Conservation (phyloP, 2,329 filamentous ascomycete species). For the Pseudohalonectria lignicola region DNA sequence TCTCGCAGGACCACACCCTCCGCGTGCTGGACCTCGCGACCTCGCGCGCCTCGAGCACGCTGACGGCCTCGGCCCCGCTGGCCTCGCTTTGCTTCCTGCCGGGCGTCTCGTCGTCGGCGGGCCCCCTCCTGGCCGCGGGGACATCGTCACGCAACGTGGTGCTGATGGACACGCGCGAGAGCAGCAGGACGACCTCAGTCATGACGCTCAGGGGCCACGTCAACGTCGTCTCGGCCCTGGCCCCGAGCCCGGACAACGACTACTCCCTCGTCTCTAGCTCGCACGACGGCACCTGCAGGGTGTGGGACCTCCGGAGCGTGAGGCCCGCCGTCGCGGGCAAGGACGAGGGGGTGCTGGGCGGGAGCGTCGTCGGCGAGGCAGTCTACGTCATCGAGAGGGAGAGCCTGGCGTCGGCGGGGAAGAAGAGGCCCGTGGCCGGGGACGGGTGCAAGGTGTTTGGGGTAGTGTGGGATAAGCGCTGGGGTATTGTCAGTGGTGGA, state of each 20-base stretch:
- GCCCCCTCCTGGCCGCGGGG: slow-evolving; percentile 53
- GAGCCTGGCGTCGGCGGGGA: slow-evolving; percentile 52
- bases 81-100: slow-evolving; percentile 68
- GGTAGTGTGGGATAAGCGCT: slow-evolving; percentile 72
- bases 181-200: slow-evolving; percentile 63
- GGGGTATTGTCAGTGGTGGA: slow-evolving; percentile 83
- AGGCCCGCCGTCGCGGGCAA: slow-evolving; percentile 38
- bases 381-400: slow-evolving; percentile 69
- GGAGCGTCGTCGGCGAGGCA: slow-evolving; percentile 57
- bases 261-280: slow-evolving; percentile 83
- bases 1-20: slow-evolving; percentile 82
- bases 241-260: slow-evolving; percentile 49
- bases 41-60: slow-evolving; percentile 63
- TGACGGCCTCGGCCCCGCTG: slow-evolving; percentile 75
- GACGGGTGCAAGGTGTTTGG: slow-evolving; percentile 86
- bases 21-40: slow-evolving; percentile 88
- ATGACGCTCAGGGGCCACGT: slow-evolving; percentile 89
- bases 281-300: slow-evolving; percentile 82
- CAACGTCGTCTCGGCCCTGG: slow-evolving; percentile 52
- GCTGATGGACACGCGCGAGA: slow-evolving; percentile 80
- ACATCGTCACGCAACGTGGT: slow-evolving; percentile 82
- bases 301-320: slow-evolving; percentile 83
- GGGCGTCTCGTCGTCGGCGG: slow-evolving; percentile 32
- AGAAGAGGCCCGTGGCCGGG: slow-evolving; percentile 56
- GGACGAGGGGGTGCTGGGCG: slow-evolving; percentile 46